phyloP scores from a whole-genome alignment of 2,329 filamentous ascomycete genomes.

The Neonectria sp. region DNA sequence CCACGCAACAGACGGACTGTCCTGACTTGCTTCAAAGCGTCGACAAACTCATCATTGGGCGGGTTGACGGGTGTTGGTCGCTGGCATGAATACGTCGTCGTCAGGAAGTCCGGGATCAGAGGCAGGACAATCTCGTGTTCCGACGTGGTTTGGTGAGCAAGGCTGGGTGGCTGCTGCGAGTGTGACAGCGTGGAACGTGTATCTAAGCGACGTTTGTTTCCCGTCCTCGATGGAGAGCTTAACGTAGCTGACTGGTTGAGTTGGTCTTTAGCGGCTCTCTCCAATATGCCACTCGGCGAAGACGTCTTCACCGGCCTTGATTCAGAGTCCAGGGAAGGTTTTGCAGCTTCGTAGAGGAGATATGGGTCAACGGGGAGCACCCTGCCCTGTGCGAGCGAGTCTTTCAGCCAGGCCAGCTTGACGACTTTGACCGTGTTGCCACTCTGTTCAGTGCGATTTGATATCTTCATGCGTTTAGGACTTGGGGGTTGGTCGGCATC shows the following conservation, averaged over 20 bases:
- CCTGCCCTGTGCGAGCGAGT: slow-evolving; percentile 62
- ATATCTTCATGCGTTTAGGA: slow-evolving; percentile 41
- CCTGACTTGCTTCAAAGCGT: slow-evolving; percentile 81
- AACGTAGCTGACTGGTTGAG: slow-evolving; percentile 22
- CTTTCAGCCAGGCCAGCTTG: slow-evolving; percentile 71
- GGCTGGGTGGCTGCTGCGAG: slow-evolving; percentile 47
- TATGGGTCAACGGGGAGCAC: slow-evolving; percentile 67
- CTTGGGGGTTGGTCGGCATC: slow-evolving; percentile 21
- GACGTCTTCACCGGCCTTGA: slow-evolving; percentile 15
- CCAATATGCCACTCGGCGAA: slow-evolving; percentile 37
- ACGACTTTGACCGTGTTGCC: slow-evolving; percentile 65
- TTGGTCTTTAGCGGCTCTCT: slow-evolving; percentile 14
- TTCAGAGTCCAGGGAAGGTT: slow-evolving; percentile 31
- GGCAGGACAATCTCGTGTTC: slow-evolving; percentile 80
- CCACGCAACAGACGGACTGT: slow-evolving; percentile 78
- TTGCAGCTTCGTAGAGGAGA: slow-evolving; percentile 68
- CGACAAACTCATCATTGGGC: slow-evolving; percentile 83
- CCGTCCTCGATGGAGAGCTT: slow-evolving; percentile 5
- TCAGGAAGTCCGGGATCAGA: slow-evolving; percentile 76
- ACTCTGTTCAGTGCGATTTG: background rate
- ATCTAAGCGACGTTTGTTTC: slow-evolving; percentile 25
- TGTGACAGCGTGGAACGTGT: slow-evolving; percentile 11
- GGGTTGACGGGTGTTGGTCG: slow-evolving; percentile 78
- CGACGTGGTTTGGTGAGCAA: slow-evolving; percentile 81
- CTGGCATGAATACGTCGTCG: slow-evolving; percentile 81